Percentiles rank a stretch among this genome's conserved stretches.
Evolutionary conservation across 148 eudicot genomes (phyloP).

Genomic region (Chenopodium quinoa): DNA sequence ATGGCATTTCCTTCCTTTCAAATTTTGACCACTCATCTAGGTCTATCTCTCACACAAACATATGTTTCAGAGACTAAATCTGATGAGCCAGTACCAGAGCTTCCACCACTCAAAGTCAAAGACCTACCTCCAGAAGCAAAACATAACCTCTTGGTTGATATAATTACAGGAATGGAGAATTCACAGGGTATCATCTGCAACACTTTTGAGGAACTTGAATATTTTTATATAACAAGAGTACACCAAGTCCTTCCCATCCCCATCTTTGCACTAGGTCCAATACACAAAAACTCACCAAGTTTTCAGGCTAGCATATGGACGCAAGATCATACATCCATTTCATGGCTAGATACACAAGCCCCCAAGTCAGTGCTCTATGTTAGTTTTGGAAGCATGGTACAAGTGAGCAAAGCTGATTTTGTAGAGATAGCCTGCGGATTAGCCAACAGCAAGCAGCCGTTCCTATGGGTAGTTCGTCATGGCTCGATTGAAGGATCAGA

Average conservation of each 20-base stretch:
- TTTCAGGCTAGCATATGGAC: constrained; percentile 21
- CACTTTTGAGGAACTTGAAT: constrained; percentile 35
- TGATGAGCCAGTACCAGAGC: constrained; percentile 23
- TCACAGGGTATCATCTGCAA: constrained; percentile 40
- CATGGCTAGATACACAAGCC: constrained; percentile 45
- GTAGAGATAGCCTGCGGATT: constrained; percentile 41
- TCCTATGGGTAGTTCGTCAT: constrained; percentile 43
- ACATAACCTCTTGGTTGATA: constrained; percentile 3
- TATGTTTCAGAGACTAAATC: constrained; percentile 16
- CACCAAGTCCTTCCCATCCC: constrained; percentile 21
- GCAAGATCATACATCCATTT: constrained; percentile 32
- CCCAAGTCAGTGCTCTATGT: constrained; percentile 42
- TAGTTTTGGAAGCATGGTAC: constrained; percentile 46
- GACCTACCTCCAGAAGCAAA: constrained; percentile 31
- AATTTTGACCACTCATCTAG: too few species aligned
- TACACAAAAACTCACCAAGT: constrained; percentile 24
- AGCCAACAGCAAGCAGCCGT: constrained; percentile 40
- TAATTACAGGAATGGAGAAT: constrained; percentile 19
- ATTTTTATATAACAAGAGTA: constrained; percentile 7
- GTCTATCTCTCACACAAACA: neutral
- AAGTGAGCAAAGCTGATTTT: constrained; percentile 27
- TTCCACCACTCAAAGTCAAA: constrained; percentile 34
- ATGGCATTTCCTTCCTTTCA: neutral
- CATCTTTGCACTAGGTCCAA: constrained; percentile 41
- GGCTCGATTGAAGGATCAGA: constrained; percentile 16